Base-by-base conservation (phyloP, 2,329 filamentous ascomycete genomes). In the Talaromyces sp. region DNA sequence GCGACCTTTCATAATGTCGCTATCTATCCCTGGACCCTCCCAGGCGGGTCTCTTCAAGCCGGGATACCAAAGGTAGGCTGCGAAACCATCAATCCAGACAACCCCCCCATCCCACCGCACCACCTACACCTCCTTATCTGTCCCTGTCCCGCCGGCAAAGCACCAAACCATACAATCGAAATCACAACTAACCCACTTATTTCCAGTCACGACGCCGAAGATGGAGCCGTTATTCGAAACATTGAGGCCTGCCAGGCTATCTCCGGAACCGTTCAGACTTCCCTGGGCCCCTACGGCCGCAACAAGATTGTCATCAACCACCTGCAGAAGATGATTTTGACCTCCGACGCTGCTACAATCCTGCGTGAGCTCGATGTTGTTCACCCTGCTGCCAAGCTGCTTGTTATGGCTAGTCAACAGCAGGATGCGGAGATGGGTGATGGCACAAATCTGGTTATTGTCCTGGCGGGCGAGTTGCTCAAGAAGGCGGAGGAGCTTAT, bases 241-340 rank as follows among this genome's bases (percentile, higher is more conserved):
- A 97, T 99, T 78, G 95, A 99, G 72, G 94, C 95, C 73, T 99
- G 94, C 81, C 86, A 92, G 62, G 90, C 94, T 63, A 97, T 99
- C 76, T 87, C 94, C 54, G 90, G 89, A 68, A 99, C 94, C 47
- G 94, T 99, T 45, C 91, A 96, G 81, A 97, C 94, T 52, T 97
- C 94, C 41, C 84, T 99, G 32, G 95, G 94, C 47, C 94, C 94
- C 55, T 97, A 96, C 77, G 94, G 94, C 70, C 90, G 94, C 77
- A 99, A 99, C 83, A 99, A 99, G 82, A 92, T 99, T 71, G 91
- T 99, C 79, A 97, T 99, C 82, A 99, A 99, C 82, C 95, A 99
- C 79, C 83, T 99, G 59, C 91, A 96, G 77, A 99, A 99, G 83
- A 97, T 99, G 94, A 96, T 97, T 67, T 82, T 99, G 61, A 99